Percentiles rank a stretch among this genome's conserved stretches.
These are phyloP conservation scores for Candida awuae DNA, from an alignment of 805 yeast species.

Conservation along the genomic window DNA sequence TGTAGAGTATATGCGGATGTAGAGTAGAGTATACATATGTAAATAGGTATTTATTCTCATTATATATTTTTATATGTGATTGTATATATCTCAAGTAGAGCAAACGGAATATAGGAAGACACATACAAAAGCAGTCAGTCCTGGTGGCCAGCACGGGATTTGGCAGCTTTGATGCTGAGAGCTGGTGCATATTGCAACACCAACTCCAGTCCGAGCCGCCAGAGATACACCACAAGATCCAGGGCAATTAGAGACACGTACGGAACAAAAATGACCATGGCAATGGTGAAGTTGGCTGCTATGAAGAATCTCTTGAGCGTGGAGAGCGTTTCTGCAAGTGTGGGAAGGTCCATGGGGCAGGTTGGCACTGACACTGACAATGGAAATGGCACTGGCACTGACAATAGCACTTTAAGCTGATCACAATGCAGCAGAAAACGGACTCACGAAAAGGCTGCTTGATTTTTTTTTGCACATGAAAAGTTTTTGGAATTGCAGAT, in stretches of 20 bases:
- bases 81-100: no score
- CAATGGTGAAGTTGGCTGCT: constrained; percentile 13
- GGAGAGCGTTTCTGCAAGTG: background rate
- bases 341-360: constrained; percentile 8
- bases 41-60: no score
- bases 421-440: no score
- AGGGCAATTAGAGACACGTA: constrained; percentile 16
- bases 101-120: background rate
- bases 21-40: no score
- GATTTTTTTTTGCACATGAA: no score
- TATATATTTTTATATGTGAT: no score
- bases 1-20: background rate
- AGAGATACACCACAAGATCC: background rate
- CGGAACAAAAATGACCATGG: constrained; percentile 15
- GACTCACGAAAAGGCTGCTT: no score
- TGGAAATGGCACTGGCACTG: no score
- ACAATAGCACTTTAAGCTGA: no score
- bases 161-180: background rate
- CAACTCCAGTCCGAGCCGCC: background rate
- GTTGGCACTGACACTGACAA: no score
- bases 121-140: background rate
- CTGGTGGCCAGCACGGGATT: background rate
- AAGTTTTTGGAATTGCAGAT: no score
- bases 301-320: constrained; percentile 17
- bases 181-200: background rate